phyloP scores from a whole-genome alignment of 225 moss, liverwort and hornwort genomes.

The Straminergon stramineum region DNA sequence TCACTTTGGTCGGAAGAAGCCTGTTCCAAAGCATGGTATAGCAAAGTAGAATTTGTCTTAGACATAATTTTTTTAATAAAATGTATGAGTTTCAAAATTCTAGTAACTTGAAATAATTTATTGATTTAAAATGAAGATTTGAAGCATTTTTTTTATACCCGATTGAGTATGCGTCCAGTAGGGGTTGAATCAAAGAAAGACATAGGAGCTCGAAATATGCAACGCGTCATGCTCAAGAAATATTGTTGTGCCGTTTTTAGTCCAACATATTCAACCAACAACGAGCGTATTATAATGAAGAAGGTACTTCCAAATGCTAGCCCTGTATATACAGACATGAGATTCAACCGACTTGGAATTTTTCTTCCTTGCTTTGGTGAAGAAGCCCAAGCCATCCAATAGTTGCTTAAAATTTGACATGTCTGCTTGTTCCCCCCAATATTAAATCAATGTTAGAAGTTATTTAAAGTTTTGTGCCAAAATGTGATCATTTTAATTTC shows the following conservation, averaged over 20 bases:
- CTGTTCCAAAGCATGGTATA: background rate
- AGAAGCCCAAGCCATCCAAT: constrained; percentile 67
- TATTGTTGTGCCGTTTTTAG: constrained; percentile 34
- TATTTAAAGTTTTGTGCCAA: background rate
- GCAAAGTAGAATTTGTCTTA: background rate
- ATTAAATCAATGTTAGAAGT: background rate
- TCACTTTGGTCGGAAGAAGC: constrained; percentile 49
- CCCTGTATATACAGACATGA: constrained; percentile 27
- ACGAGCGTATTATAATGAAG: constrained; percentile 32
- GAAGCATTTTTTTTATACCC: background rate
- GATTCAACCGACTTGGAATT: background rate
- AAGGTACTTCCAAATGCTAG: constrained; percentile 50
- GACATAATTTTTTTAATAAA: too few species aligned
- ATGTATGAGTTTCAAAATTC: background rate
- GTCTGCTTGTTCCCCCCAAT: constrained; percentile 1
- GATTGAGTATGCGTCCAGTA: constrained; percentile 51
- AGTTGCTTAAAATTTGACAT: constrained; percentile 51
- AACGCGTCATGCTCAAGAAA: constrained; percentile 47
- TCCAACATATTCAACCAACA: constrained; percentile 44
- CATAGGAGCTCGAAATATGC: constrained; percentile 55
- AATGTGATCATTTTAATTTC: background rate
- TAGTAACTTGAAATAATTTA: background rate
- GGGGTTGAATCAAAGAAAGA: constrained; percentile 57
- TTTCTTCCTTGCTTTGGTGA: constrained; percentile 27
- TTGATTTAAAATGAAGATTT: background rate